phyloP scores from a whole-genome alignment of 1,139 yeast species.

The Hemisphaericaspora xylofermentans region DNA sequence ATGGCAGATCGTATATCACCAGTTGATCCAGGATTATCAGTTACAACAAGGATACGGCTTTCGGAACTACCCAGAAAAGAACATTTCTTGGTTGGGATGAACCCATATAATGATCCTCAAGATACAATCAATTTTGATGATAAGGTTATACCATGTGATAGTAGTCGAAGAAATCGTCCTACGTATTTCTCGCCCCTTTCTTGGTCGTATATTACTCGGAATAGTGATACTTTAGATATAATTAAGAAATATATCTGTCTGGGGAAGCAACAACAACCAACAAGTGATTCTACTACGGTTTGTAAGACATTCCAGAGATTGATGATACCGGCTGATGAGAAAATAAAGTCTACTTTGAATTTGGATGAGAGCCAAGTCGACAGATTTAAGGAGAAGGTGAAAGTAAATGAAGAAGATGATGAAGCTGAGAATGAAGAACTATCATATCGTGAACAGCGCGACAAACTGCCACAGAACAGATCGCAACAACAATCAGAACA shows the following conservation, averaged over 20 bases:
- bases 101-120: conserved; percentile 23
- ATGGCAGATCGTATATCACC: conserved; percentile 7
- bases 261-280: conserved; percentile 5
- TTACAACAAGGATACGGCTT: conserved; percentile 8
- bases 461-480: background rate
- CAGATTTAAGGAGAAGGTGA: conserved; percentile 28
- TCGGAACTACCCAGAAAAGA: conserved; percentile 10
- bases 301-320: conserved; percentile 9
- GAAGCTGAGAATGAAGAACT: conserved; percentile 21
- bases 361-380: conserved; percentile 12
- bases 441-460: conserved; percentile 22
- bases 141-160: conserved; percentile 33
- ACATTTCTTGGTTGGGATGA: conserved; percentile 16
- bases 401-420: conserved; percentile 36
- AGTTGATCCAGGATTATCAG: conserved; percentile 6
- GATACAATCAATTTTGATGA: conserved; percentile 39
- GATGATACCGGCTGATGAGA: conserved; percentile 14
- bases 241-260: conserved; percentile 28
- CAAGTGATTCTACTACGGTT: background rate
- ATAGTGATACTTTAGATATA: conserved; percentile 43
- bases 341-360: conserved; percentile 11
- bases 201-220: conserved; percentile 45
- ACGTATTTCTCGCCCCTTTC: conserved; percentile 49
- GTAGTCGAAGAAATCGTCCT: conserved; percentile 26
- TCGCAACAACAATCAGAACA: background rate